These are phyloP conservation scores for Taiozyma onychis DNA, from an alignment of 1,139 yeast genomes.

Conservation along the genomic window DNA sequence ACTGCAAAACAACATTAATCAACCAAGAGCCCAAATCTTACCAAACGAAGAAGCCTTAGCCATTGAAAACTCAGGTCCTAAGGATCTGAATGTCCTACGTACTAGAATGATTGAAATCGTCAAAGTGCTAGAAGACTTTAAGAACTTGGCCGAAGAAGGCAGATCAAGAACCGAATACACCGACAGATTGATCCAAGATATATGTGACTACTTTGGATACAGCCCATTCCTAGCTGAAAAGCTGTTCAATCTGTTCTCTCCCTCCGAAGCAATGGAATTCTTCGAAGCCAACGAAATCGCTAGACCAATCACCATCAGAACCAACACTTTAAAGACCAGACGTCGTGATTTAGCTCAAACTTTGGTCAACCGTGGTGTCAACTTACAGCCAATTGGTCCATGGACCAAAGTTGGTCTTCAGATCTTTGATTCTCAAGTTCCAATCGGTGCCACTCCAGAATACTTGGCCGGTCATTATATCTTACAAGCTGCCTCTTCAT, in stretches of 20 bases:
- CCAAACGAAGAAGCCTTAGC: slow-evolving; percentile 57
- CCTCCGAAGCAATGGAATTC: slow-evolving; percentile 95
- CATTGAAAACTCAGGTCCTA: slow-evolving; percentile 46
- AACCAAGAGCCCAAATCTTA: slow-evolving; percentile 67
- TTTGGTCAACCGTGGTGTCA: slow-evolving; percentile 93
- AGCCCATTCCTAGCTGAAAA: slow-evolving; percentile 92
- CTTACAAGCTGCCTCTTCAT: slow-evolving; percentile 96
- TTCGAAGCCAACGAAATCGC: slow-evolving; percentile 98
- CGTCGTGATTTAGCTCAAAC: slow-evolving; percentile 96
- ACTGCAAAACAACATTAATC: slow-evolving; percentile 49
- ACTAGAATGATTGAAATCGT: slow-evolving; percentile 95
- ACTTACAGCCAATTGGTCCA: slow-evolving; percentile 91
- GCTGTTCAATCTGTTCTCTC: slow-evolving; percentile 82
- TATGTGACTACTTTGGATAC: slow-evolving; percentile 94
- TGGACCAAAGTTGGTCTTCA: slow-evolving; percentile 99
- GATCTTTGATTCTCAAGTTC: slow-evolving; percentile 95
- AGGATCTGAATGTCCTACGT: slow-evolving; percentile 76
- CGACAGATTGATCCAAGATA: slow-evolving; percentile 73
- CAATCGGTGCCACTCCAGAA: slow-evolving; percentile 99
- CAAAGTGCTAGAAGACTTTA: slow-evolving; percentile 91
- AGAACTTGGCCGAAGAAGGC: slow-evolving; percentile 78
- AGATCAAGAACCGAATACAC: slow-evolving; percentile 78
- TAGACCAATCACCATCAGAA: slow-evolving; percentile 93
- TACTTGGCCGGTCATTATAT: slow-evolving; percentile 97
- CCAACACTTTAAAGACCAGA: slow-evolving; percentile 90